Conservation (phyloP, 2,329 filamentous ascomycete genomes). For the Ilyonectria robusta region DNA sequence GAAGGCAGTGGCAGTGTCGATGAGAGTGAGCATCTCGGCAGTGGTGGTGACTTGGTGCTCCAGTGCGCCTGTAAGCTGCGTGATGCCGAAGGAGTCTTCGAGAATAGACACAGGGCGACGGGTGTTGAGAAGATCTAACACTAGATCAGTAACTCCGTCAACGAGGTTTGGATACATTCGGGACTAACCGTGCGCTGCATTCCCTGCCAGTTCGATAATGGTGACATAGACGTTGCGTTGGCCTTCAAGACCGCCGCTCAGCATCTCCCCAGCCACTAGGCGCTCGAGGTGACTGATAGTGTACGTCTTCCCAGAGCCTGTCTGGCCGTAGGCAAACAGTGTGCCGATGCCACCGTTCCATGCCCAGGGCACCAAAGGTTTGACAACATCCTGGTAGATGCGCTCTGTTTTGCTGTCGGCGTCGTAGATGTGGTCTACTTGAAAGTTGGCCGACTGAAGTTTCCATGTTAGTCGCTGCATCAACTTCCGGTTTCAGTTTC, state of each 20-base stretch:
- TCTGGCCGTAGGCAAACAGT: conserved; percentile 64
- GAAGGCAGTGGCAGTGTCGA: conserved; percentile 57
- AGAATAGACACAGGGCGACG: conserved; percentile 59
- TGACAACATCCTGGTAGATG: conserved; percentile 59
- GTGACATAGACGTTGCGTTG: conserved; percentile 51
- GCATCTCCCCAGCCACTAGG: conserved; percentile 55
- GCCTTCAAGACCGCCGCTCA: conserved; percentile 45
- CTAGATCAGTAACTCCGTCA: neutral
- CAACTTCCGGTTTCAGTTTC: neutral
- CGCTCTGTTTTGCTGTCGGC: conserved; percentile 53
- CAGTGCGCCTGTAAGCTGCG: conserved; percentile 59
- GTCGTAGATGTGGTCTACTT: conserved; percentile 55
- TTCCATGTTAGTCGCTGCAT: neutral
- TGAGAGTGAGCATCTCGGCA: conserved; percentile 48
- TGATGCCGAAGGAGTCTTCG: conserved; percentile 61
- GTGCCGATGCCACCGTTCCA: conserved; percentile 64
- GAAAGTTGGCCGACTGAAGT: conserved; percentile 52
- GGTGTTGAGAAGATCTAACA: conserved; percentile 57
- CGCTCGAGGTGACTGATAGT: conserved; percentile 59
- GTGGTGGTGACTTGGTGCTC: conserved; percentile 54
- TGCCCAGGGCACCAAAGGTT: conserved; percentile 59
- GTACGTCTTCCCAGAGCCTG: conserved; percentile 64
- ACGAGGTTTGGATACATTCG: neutral
- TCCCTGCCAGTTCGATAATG: conserved; percentile 58
- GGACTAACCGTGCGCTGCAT: conserved; percentile 49